Percentiles rank a stretch among this genome's conserved stretches.
Evolutionary conservation across 139 green algal genomes (phyloP).

Genomic region (Picochlorum sp.): DNA sequence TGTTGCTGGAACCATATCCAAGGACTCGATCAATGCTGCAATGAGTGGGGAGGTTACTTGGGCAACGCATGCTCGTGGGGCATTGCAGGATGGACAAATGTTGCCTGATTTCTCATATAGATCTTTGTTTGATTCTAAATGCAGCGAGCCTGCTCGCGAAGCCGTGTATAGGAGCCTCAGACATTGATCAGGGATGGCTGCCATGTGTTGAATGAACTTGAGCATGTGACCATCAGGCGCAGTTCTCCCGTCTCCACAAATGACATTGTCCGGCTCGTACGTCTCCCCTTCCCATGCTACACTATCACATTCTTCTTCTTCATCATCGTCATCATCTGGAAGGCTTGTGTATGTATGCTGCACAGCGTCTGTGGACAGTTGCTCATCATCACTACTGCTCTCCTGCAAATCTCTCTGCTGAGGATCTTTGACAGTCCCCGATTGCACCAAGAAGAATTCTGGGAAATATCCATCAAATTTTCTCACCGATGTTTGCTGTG

Average conservation of each 20-base stretch:
- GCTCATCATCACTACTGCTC: not conserved
- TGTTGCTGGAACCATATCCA: not conserved
- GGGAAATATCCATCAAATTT: too few species aligned
- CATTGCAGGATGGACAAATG: constrained; percentile 32
- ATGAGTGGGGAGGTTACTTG: constrained; percentile 60
- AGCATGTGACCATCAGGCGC: constrained; percentile 35
- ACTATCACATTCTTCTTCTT: constrained; percentile 6
- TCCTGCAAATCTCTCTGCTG: too few species aligned
- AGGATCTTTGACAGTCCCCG: too few species aligned
- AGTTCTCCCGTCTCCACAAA: constrained; percentile 4
- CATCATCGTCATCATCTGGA: not conserved
- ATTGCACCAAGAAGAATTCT: too few species aligned
- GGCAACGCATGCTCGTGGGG: constrained; percentile 40
- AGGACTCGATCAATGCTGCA: constrained; percentile 44
- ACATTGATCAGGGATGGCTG: constrained; percentile 50
- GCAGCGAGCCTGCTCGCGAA: too few species aligned
- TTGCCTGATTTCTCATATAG: too few species aligned
- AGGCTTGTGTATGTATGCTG: not conserved
- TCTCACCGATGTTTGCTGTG: too few species aligned
- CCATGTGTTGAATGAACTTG: constrained; percentile 48
- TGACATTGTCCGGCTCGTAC: constrained; percentile 52
- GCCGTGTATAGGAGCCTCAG: constrained; percentile 29
- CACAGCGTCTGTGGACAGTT: not conserved
- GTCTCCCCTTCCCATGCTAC: constrained; percentile 45
- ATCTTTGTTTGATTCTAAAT: too few species aligned